A percentile compares a stretch with the other conserved stretches of the same genome.
phyloP scores from a whole-genome alignment of 2,329 filamentous ascomycete species.

The Aaosphaeria pasadenensis region DNA sequence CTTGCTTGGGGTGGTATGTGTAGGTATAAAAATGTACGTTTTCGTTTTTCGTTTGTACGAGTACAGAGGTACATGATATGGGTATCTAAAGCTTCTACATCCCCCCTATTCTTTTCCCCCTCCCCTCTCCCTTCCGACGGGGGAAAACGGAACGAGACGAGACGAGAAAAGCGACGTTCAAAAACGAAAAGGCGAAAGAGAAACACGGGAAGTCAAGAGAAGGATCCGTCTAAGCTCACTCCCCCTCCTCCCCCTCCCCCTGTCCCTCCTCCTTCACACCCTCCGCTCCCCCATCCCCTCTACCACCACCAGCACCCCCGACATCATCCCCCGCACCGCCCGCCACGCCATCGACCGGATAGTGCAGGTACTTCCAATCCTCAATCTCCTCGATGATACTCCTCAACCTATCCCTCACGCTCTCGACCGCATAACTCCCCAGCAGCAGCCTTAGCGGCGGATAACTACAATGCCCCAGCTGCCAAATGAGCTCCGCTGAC shows the following conservation, averaged over 20 bases:
- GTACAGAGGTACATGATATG: too few relatives aligned
- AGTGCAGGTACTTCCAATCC: conserved; percentile 87
- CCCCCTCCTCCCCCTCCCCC: conserved; percentile 6
- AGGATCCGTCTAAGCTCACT: neutral
- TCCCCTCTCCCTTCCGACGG: too few relatives aligned
- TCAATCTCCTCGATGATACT: conserved; percentile 88
- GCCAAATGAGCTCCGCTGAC: conserved; percentile 89
- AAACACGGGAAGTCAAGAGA: too few relatives aligned
- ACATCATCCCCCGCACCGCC: conserved; percentile 2
- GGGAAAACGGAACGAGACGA: too few relatives aligned
- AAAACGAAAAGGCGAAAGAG: too few relatives aligned
- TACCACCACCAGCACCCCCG: conserved; percentile 13
- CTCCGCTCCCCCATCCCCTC: neutral
- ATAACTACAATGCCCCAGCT: conserved; percentile 91
- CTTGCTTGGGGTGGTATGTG: too few relatives aligned
- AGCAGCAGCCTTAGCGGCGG: conserved; percentile 83
- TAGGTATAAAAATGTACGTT: too few relatives aligned
- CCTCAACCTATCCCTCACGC: conserved; percentile 82
- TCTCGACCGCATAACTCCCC: conserved; percentile 93
- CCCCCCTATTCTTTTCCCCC: too few relatives aligned
- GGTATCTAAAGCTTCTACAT: too few relatives aligned
- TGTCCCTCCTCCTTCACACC: conserved; percentile 17
- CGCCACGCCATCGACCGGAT: conserved; percentile 39
- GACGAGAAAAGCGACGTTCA: too few relatives aligned
- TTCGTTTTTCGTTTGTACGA: too few relatives aligned